Evolutionary conservation across 106 monocot species (phyloP).

Genomic region (Dactylorhiza incarnata): DNA sequence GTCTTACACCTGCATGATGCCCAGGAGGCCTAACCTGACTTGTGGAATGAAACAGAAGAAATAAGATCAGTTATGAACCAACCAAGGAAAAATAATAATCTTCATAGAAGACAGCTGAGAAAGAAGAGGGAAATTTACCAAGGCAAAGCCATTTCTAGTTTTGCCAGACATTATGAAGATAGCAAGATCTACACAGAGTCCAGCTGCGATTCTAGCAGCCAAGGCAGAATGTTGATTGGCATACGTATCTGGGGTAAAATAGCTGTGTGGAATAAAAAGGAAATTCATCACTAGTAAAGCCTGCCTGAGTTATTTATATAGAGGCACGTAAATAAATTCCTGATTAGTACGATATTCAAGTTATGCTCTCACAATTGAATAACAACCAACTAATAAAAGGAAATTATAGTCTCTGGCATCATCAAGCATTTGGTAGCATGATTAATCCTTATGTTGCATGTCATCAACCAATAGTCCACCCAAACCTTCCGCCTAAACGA

Average conservation of each 20-base stretch:
- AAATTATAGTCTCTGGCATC: not conserved
- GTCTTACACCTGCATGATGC: slow-evolving; percentile 89
- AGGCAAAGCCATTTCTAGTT: slow-evolving; percentile 82
- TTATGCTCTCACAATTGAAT: not conserved
- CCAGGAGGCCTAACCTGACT: slow-evolving; percentile 99
- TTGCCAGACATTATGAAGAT: slow-evolving; percentile 53
- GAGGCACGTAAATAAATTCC: not conserved
- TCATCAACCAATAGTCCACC: too few relatives aligned
- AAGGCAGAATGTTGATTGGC: slow-evolving; percentile 88
- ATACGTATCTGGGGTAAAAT: slow-evolving; percentile 96
- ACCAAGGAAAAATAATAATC: slow-evolving; percentile 2
- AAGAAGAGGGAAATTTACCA: slow-evolving; percentile 39
- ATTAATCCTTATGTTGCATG: too few relatives aligned
- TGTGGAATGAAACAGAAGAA: not conserved
- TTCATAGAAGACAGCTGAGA: not conserved
- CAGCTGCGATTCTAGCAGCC: slow-evolving; percentile 95
- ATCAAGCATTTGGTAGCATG: too few relatives aligned
- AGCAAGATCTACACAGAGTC: slow-evolving; percentile 95
- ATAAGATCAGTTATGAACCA: not conserved
- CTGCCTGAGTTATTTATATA: not conserved
- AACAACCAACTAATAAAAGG: not conserved
- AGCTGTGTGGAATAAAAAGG: slow-evolving; percentile 39
- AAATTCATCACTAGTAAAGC: slow-evolving; percentile 10
- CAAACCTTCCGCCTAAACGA: too few relatives aligned
- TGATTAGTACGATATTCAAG: not conserved